Evolutionary conservation across 106 monocot species (phyloP).

Genomic region (Posidonia australis): DNA sequence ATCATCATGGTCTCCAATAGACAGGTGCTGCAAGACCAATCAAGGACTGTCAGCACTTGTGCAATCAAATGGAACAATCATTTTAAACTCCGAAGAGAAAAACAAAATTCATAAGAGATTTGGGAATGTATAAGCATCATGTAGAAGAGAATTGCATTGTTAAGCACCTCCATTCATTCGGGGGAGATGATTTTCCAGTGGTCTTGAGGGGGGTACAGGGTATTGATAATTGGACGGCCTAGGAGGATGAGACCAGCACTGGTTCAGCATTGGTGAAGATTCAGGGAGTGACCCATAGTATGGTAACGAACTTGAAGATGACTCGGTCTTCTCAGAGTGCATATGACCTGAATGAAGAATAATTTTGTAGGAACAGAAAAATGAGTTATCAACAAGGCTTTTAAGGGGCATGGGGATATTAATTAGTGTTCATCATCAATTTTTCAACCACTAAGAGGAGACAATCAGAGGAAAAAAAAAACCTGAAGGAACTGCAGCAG

Average conservation of each 20-base stretch:
- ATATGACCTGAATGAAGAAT: constrained; percentile 14
- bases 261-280: constrained; percentile 26
- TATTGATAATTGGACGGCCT: constrained; percentile 36
- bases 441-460: background rate
- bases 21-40: constrained; percentile 31
- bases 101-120: too few relatives aligned
- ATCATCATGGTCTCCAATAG: constrained; percentile 75
- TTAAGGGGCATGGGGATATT: background rate
- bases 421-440: background rate
- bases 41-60: too few relatives aligned
- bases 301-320: constrained; percentile 12
- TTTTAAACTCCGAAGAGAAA: background rate
- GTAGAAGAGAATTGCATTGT: background rate
- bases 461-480: too few relatives aligned
- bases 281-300: constrained; percentile 43
- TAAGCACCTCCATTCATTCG: constrained; percentile 45
- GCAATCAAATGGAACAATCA: background rate
- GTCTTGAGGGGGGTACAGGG: constrained; percentile 25
- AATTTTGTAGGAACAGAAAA: background rate
- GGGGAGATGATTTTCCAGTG: constrained; percentile 34
- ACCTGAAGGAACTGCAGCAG: constrained; percentile 38
- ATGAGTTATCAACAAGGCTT: background rate
- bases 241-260: constrained; percentile 51
- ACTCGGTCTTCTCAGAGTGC: constrained; percentile 25
- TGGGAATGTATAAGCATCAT: too few relatives aligned